Evolutionary conservation across 2,329 filamentous ascomycete genomes (phyloP), one percentile per base, ranked within the genome.

Genomic region (Venturia effusa): DNA sequence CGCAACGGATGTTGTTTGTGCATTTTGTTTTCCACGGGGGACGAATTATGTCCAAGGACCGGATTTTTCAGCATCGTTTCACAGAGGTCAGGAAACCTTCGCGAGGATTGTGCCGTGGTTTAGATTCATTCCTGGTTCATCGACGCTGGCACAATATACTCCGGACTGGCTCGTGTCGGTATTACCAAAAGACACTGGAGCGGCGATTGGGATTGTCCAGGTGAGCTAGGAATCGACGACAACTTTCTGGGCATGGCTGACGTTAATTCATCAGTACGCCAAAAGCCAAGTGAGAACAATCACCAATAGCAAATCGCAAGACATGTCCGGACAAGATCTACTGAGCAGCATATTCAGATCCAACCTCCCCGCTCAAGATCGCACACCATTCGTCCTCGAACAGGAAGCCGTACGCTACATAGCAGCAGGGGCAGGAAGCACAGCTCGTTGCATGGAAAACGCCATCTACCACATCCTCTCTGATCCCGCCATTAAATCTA

Each of bases 391-490:
- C 48, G 48, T 54, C 48, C 27, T 54, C 27, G 48, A 54, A 54
- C 48, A 54, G 17, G 48, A 54, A 54, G 48, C 48, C 2, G 19
- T 54, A 2, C 48, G 48, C 24, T 54, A 54, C 27, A 32, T 43
- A 27, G 39, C 41, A 27, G 60, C 41, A 10, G 41, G 39, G 30
- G 11, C 5, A 45, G 22, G 27, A 7, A 61, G n/a, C 22, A 61
- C 41, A 43, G 34, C 41, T 30, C 70, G 32, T 30, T 55, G 30
- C 24, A 24, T 63, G 24, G 51, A 57, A 39, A 40, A 22, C 24
- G 54, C 61, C n/a, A 64, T 60, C 15, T 66, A 62, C 32, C 54
- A 64, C 40, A 39, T 67, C n/a, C 66, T 66, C 34, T 62, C 63
- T 27, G 32, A 64, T 37, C 60, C 63, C 17, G 1, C n/a, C 22